phyloP scores from a whole-genome alignment of 768 basidiomycete species.

The Clathrus columnatus region DNA sequence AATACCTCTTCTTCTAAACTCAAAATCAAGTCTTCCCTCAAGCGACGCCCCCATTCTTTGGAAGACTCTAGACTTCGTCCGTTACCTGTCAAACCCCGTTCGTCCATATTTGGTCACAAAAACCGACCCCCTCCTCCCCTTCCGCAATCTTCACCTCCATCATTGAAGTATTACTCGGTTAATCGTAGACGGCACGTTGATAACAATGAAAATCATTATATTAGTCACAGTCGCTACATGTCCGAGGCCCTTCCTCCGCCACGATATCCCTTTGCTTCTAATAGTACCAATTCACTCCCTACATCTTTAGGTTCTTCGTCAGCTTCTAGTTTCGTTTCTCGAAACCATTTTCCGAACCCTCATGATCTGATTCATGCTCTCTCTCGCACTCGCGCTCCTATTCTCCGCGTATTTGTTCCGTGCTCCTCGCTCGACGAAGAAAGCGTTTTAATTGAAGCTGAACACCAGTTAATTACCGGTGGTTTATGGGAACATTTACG shows the following conservation, averaged over 20 bases:
- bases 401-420: constrained; percentile 68
- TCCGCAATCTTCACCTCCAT: constrained; percentile 25
- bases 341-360: constrained; percentile 23
- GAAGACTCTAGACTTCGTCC: background rate
- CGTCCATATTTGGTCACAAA: constrained; percentile 31
- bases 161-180: constrained; percentile 36
- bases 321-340: background rate
- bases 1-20: background rate
- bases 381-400: constrained; percentile 56
- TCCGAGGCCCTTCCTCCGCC: constrained; percentile 14
- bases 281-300: constrained; percentile 4
- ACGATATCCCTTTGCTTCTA: constrained; percentile 11
- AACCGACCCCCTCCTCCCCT: constrained; percentile 36
- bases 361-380: constrained; percentile 59
- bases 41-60: background rate
- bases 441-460: constrained; percentile 44
- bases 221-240: constrained; percentile 3
- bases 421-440: constrained; percentile 44
- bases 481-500: constrained; percentile 73
- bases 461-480: constrained; percentile 56
- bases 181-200: constrained; percentile 21
- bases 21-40: background rate
- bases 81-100: background rate
- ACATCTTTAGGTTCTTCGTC: constrained; percentile 2
- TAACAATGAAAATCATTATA: constrained; percentile 26